phyloP scores from a whole-genome alignment of 192 early-diverging fungal species.

The Bifiguratus adelaidae region DNA sequence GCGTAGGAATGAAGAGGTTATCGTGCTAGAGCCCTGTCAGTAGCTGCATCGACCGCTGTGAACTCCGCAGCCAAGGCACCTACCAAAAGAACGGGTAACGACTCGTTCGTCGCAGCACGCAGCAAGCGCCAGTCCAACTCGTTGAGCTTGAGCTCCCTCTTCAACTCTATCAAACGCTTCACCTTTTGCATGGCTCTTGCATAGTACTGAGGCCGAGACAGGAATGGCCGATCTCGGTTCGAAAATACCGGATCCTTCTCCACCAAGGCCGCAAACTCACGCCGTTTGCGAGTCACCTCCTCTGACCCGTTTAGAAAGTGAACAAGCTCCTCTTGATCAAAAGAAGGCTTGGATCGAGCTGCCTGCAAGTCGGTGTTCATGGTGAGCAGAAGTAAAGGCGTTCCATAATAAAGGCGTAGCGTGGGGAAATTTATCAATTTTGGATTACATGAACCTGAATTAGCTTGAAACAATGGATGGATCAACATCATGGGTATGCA shows the following conservation, averaged over 20 bases:
- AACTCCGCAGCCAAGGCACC: constrained; percentile 14
- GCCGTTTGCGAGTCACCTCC: too few relatives aligned
- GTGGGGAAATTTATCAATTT: too few relatives aligned
- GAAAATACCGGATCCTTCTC: constrained; percentile 25
- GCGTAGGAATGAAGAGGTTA: constrained; percentile 21
- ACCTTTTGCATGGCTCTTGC: constrained; percentile 23
- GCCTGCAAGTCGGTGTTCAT: too few relatives aligned
- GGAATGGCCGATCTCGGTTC: constrained; percentile 23
- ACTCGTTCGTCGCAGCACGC: constrained; percentile 36
- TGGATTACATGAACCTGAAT: too few relatives aligned
- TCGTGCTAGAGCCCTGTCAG: constrained; percentile 19
- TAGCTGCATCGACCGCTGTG: constrained; percentile 1
- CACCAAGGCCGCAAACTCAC: constrained; percentile 12
- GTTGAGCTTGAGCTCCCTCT: constrained; percentile 57
- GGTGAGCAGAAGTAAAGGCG: too few relatives aligned
- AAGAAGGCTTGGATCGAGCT: too few relatives aligned
- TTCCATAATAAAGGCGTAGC: too few relatives aligned
- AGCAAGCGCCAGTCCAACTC: constrained; percentile 61
- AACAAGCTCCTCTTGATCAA: too few relatives aligned
- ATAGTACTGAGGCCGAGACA: constrained; percentile 19
- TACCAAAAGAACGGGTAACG: constrained; percentile 32
- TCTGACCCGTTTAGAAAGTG: too few relatives aligned
- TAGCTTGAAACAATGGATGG: too few relatives aligned
- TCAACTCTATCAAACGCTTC: constrained; percentile 36
- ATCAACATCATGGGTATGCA: too few relatives aligned